Conservation (phyloP, 768 basidiomycete genomes). For the Lentinula detonsa region DNA sequence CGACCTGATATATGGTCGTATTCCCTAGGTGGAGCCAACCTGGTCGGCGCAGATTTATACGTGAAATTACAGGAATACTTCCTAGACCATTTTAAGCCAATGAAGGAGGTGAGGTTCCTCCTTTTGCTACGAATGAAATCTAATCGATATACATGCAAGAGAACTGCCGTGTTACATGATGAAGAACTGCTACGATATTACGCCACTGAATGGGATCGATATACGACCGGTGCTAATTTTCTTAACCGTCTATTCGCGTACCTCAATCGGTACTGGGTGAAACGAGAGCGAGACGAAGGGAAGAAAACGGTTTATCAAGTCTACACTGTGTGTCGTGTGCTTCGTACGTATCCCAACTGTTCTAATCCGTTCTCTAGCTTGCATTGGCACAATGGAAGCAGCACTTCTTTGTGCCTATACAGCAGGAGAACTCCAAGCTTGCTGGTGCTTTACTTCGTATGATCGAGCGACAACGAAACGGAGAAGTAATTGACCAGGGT, state of each 20-base stretch:
- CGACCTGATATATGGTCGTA: not conserved
- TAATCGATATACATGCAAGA: slow-evolving; percentile 34
- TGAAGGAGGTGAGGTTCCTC: slow-evolving; percentile 32
- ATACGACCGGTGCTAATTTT: slow-evolving; percentile 95
- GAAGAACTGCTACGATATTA: slow-evolving; percentile 88
- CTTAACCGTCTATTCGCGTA: slow-evolving; percentile 97
- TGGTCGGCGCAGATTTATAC: slow-evolving; percentile 98
- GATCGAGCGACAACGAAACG: slow-evolving; percentile 91
- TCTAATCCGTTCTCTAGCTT: slow-evolving; percentile 42
- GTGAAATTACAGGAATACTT: slow-evolving; percentile 93
- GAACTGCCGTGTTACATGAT: slow-evolving; percentile 76
- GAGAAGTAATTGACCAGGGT: slow-evolving; percentile 88
- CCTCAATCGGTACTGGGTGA: slow-evolving; percentile 98
- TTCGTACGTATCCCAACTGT: not conserved
- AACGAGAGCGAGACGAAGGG: slow-evolving; percentile 95
- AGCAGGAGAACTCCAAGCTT: slow-evolving; percentile 74
- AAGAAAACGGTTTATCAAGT: slow-evolving; percentile 91
- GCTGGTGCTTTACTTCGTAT: slow-evolving; percentile 83
- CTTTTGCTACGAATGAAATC: slow-evolving; percentile 7
- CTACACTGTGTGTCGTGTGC: slow-evolving; percentile 70
- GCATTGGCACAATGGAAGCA: slow-evolving; percentile 95
- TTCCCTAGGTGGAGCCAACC: slow-evolving; percentile 72
- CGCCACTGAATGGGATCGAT: slow-evolving; percentile 89
- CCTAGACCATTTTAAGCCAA: slow-evolving; percentile 70
- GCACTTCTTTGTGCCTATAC: slow-evolving; percentile 84